Evolutionary conservation across 106 monocot species (phyloP), one percentile per base, ranked within the genome.

Genomic region (Allium sativum): DNA sequence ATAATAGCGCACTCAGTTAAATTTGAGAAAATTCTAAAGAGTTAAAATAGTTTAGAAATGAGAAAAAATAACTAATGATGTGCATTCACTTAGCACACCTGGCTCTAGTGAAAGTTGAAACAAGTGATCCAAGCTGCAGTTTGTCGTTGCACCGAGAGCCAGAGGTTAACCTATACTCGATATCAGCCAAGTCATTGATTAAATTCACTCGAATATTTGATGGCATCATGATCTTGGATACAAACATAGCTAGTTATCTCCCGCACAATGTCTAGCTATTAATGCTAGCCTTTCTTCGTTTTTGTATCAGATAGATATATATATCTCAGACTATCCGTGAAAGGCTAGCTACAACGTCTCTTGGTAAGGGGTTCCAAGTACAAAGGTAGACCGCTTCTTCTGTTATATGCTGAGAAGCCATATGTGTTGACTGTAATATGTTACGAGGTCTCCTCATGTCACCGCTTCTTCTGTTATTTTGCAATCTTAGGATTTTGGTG

Each of bases 181-280:
- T 84, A 69, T 98, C 96, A 54, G 96, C 96, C 78, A 98, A 85
- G 78, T 98, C 91, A 73, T 85, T 98, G 53, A 98, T 87, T 55
- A 98, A 78, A 53, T 78, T 82, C 45, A 82, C 78, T 66, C 92
- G 76, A 13, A 98, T 80, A 68, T 83, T 76, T 19, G 87, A 73
- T 59, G 96, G 91, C 91, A 98, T 92, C 59, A 88, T 65, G 64
- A 98, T 98, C 71, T 80, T 92, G 74, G 91, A 98, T 68, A 88
- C 91, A 85, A 92, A 98, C 80, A n/a, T n/a, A n/a, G n/a, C 96
- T 98, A 78, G 86, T 84, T 55, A 98, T 88, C 70, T 98, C 96
- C 60, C 96, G 80, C 58, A 92, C 84, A 55, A 98, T 98, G 68
- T 98, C 96, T 46, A 98, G n/a, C n/a, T n/a, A n/a, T 80, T 67